phyloP scores from a whole-genome alignment of 371 early-diverging fungal species.

The Thermomucor indicae-seudaticae region DNA sequence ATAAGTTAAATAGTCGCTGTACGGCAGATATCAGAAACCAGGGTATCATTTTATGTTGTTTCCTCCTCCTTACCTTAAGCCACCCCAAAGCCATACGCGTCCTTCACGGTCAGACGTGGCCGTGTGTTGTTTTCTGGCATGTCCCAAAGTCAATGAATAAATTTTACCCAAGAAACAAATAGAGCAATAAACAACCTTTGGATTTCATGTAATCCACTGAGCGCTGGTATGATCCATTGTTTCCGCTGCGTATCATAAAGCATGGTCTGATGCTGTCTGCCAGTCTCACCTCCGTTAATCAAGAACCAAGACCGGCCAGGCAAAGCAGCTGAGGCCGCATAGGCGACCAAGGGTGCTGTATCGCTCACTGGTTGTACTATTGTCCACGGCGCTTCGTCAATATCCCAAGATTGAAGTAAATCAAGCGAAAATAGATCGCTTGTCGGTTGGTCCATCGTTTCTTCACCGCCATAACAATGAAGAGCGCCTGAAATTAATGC shows the following conservation, averaged over 20 bases:
- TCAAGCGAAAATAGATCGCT: conserved; percentile 13
- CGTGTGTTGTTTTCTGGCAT: conserved; percentile 24
- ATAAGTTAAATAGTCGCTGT: no score
- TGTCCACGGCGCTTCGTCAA: conserved; percentile 24
- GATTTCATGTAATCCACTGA: no score
- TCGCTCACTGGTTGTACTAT: conserved; percentile 1
- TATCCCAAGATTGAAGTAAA: conserved; percentile 18
- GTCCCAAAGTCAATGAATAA: background rate
- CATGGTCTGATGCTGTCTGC: conserved; percentile 3
- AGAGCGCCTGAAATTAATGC: conserved; percentile 14
- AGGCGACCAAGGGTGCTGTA: conserved; percentile 12
- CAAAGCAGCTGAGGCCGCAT: conserved; percentile 16
- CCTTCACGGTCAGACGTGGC: conserved; percentile 26
- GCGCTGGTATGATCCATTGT: conserved; percentile 4
- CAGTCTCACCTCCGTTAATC: conserved; percentile 17
- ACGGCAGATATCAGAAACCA: no score
- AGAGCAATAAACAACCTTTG: background rate
- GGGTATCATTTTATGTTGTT: background rate
- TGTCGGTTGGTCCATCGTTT: no score
- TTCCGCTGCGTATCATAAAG: conserved; percentile 16
- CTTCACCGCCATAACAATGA: conserved; percentile 23
- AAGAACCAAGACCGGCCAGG: conserved; percentile 14
- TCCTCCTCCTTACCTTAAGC: conserved; percentile 18
- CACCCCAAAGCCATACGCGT: conserved; percentile 39
- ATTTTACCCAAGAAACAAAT: no score